Evolutionary conservation across 2,329 filamentous ascomycete genomes (phyloP).

Genomic region (Zalaria sp.): DNA sequence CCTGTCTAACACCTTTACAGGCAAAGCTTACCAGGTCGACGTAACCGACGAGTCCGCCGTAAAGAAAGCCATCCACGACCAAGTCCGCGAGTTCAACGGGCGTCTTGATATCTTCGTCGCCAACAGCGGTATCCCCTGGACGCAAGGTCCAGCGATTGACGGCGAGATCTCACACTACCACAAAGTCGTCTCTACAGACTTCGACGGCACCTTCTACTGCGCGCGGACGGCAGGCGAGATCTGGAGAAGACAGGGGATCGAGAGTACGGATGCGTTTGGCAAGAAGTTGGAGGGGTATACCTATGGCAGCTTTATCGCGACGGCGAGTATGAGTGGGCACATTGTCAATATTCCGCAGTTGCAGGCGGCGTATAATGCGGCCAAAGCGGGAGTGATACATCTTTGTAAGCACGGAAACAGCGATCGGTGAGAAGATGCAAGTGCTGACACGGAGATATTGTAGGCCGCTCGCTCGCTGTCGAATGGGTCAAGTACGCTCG

Average conservation of each 20-base stretch:
- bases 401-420: constrained; percentile 15
- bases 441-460: too few relatives aligned
- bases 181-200: constrained; percentile 54
- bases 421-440: too few relatives aligned
- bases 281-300: constrained; percentile 22
- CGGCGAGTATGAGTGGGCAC: constrained; percentile 64
- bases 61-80: constrained; percentile 25
- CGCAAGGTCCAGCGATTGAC: constrained; percentile 52
- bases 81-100: constrained; percentile 52
- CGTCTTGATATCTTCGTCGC: constrained; percentile 67
- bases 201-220: constrained; percentile 68
- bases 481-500: constrained; percentile 67
- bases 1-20: constrained; percentile 11
- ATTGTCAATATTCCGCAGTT: constrained; percentile 66
- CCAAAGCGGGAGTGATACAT: constrained; percentile 27
- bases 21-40: constrained; percentile 36
- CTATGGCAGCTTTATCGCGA: constrained; percentile 45
- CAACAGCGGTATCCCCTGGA: constrained; percentile 66
- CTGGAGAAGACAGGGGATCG: constrained; percentile 55
- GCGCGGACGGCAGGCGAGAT: constrained; percentile 55
- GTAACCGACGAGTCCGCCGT: constrained; percentile 28
- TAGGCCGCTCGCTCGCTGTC: constrained; percentile 40
- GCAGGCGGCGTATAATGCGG: constrained; percentile 41
- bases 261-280: constrained; percentile 40
- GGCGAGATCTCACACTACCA: constrained; percentile 50